phyloP scores from a whole-genome alignment of 2,329 filamentous ascomycete genomes.

The Dactylellina parvicollis region DNA sequence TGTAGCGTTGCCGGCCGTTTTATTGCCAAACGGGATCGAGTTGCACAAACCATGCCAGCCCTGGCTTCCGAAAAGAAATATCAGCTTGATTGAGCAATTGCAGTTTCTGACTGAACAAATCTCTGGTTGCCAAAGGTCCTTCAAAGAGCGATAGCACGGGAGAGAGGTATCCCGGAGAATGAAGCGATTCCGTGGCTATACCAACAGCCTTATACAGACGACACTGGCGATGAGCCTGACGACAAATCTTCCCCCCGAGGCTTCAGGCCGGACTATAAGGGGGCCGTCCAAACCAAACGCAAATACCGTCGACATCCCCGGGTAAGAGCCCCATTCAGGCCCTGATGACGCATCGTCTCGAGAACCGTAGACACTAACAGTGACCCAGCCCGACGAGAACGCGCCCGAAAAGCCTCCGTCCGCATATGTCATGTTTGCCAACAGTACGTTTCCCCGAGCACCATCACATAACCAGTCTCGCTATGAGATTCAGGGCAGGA shows the following conservation, averaged over 20 bases:
- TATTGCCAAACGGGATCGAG: conserved; percentile 6
- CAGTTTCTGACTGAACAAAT: conserved; percentile 23
- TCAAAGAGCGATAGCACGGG: conserved; percentile 82
- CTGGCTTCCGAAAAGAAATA: background rate
- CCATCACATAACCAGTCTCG: background rate
- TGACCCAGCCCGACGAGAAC: conserved; percentile 74
- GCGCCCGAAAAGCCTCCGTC: conserved; percentile 82
- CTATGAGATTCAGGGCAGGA: background rate
- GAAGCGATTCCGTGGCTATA: conserved; percentile 59
- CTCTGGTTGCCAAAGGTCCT: conserved; percentile 69
- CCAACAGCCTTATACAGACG: conserved; percentile 59
- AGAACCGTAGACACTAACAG: background rate
- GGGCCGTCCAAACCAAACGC: conserved; percentile 69
- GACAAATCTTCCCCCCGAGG: conserved; percentile 65
- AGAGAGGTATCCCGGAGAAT: conserved; percentile 71
- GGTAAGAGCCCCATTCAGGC: conserved; percentile 62
- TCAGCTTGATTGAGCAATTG: background rate
- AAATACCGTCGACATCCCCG: conserved; percentile 83
- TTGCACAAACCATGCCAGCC: conserved; percentile 5
- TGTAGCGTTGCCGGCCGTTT: conserved; percentile 37
- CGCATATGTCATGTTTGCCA: conserved; percentile 86
- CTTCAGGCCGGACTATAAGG: conserved; percentile 64
- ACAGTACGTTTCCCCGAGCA: conserved; percentile 69
- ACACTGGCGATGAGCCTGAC: conserved; percentile 69
- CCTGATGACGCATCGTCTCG: background rate